A percentile compares a stretch with the other conserved stretches of the same genome.
phyloP scores from a whole-genome alignment of 345 rosid species.

The Salix dunnii region DNA sequence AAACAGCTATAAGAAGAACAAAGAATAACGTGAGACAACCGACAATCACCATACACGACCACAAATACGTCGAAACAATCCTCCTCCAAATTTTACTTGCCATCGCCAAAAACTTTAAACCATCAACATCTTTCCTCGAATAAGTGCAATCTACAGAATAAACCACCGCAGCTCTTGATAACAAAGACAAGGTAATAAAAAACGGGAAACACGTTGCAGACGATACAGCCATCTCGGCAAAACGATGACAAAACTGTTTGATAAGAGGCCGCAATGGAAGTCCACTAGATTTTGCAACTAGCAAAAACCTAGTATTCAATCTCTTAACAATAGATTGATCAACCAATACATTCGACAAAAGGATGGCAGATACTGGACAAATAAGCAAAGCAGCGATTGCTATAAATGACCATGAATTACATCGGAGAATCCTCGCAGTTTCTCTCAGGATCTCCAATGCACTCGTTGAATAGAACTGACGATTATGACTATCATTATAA shows the following conservation, averaged over 20 bases:
- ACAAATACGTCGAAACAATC: slow-evolving; percentile 57
- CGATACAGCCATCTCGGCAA: slow-evolving; percentile 65
- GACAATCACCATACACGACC: slow-evolving; percentile 57
- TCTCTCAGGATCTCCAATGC: slow-evolving; percentile 87
- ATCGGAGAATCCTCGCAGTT: slow-evolving; percentile 78
- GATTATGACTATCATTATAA: slow-evolving; percentile 12
- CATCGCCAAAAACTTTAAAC: slow-evolving; percentile 44
- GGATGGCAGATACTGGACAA: slow-evolving; percentile 75
- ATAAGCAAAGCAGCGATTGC: slow-evolving; percentile 52
- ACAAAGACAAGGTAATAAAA: slow-evolving; percentile 53
- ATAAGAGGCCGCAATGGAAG: slow-evolving; percentile 61
- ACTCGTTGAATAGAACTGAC: slow-evolving; percentile 57
- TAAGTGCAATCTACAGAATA: slow-evolving; percentile 86
- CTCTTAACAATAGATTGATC: slow-evolving; percentile 61
- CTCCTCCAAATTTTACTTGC: slow-evolving; percentile 64
- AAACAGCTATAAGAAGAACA: slow-evolving; percentile 53
- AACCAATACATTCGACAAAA: slow-evolving; percentile 63
- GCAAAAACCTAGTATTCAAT: slow-evolving; percentile 51
- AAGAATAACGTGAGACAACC: slow-evolving; percentile 63
- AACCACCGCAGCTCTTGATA: slow-evolving; percentile 68
- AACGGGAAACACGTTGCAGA: slow-evolving; percentile 73
- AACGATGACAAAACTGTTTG: slow-evolving; percentile 58
- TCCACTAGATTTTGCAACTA: slow-evolving; percentile 71
- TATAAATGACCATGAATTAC: slow-evolving; percentile 59
- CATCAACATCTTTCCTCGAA: slow-evolving; percentile 45